phyloP scores from a whole-genome alignment of 768 basidiomycete genomes.

The Lactifluus volemus region DNA sequence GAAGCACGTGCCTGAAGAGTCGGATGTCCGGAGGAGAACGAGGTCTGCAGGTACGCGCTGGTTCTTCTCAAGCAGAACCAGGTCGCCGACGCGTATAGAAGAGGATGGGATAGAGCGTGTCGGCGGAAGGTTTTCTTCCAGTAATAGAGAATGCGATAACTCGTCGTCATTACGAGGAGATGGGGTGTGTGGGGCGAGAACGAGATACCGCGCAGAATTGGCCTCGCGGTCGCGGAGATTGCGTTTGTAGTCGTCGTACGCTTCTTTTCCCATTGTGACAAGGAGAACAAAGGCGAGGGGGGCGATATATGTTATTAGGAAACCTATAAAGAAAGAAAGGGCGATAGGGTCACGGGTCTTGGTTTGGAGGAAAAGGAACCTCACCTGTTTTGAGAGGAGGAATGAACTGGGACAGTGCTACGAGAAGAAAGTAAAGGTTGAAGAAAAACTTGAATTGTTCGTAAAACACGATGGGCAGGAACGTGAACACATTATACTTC shows the following conservation, averaged over 20 bases:
- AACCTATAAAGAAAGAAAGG: slow-evolving; percentile 45
- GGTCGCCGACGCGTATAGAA: slow-evolving; percentile 81
- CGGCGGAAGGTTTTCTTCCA: slow-evolving; percentile 2
- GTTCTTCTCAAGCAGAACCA: slow-evolving; percentile 91
- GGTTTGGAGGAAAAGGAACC: slow-evolving; percentile 21
- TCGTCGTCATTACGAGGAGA: slow-evolving; percentile 21
- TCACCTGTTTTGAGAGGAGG: slow-evolving; percentile 92
- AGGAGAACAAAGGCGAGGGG: slow-evolving; percentile 91
- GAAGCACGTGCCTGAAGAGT: slow-evolving; percentile 89
- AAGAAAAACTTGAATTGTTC: slow-evolving; percentile 99
- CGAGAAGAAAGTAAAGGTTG: slow-evolving; percentile 96
- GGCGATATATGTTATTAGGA: slow-evolving; percentile 91
- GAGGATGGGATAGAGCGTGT: slow-evolving; percentile 81
- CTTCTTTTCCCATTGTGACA: slow-evolving; percentile 98
- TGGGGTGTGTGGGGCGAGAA: slow-evolving; percentile 50
- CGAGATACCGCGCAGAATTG: slow-evolving; percentile 86
- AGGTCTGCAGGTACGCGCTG: slow-evolving; percentile 94
- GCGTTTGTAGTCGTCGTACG: slow-evolving; percentile 96
- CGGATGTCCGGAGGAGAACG: slow-evolving; percentile 80
- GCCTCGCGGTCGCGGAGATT: slow-evolving; percentile 88
- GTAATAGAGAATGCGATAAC: slow-evolving; percentile 20
- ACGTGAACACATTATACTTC: slow-evolving; percentile 96
- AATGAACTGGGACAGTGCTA: slow-evolving; percentile 92
- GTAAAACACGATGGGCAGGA: slow-evolving; percentile 94
- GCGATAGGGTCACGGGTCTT: background rate